Percentiles rank a stretch among this genome's conserved stretches.
phyloP scores from a whole-genome alignment of 345 rosid species.

The Rhodomyrtus tomentosa region DNA sequence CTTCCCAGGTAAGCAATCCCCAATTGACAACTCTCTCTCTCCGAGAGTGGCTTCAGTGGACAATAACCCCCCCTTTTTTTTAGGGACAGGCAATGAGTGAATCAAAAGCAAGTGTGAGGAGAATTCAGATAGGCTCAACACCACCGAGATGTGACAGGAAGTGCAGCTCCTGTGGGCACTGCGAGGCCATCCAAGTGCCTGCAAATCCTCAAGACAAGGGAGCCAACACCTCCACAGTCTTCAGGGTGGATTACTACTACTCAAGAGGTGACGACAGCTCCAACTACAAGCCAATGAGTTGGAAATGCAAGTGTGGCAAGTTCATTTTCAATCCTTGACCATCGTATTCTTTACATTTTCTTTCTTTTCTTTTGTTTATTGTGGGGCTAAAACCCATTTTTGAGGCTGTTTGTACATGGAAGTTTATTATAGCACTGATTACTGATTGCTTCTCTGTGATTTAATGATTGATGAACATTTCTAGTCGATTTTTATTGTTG shows the following conservation, averaged over 20 bases:
- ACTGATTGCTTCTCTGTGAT: not conserved
- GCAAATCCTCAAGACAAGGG: constrained; percentile 45
- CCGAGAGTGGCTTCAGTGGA: not conserved
- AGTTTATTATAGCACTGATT: not conserved
- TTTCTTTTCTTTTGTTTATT: not conserved
- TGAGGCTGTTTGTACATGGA: not conserved
- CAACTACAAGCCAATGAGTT: constrained; percentile 85
- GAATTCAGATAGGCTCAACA: constrained; percentile 69
- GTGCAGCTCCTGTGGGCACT: constrained; percentile 66
- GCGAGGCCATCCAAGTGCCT: constrained; percentile 91
- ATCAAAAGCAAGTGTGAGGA: constrained; percentile 20
- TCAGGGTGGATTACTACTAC: not conserved
- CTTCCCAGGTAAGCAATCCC: constrained; percentile 24
- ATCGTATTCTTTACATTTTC: not conserved
- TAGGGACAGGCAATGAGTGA: constrained; percentile 14
- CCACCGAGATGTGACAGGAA: constrained; percentile 86
- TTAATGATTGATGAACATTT: not conserved
- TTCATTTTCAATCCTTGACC: constrained; percentile 72
- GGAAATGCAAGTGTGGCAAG: constrained; percentile 96
- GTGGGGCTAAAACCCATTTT: not conserved
- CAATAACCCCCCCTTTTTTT: not conserved
- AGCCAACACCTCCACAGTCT: not conserved
- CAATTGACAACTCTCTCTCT: not conserved
- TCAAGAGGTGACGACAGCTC: constrained; percentile 50
- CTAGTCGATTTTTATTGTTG: not conserved